A percentile compares a stretch with the other conserved stretches of the same genome.
Evolutionary conservation across 2,329 filamentous ascomycete species (phyloP).

Genomic region (Neurospora sp.): DNA sequence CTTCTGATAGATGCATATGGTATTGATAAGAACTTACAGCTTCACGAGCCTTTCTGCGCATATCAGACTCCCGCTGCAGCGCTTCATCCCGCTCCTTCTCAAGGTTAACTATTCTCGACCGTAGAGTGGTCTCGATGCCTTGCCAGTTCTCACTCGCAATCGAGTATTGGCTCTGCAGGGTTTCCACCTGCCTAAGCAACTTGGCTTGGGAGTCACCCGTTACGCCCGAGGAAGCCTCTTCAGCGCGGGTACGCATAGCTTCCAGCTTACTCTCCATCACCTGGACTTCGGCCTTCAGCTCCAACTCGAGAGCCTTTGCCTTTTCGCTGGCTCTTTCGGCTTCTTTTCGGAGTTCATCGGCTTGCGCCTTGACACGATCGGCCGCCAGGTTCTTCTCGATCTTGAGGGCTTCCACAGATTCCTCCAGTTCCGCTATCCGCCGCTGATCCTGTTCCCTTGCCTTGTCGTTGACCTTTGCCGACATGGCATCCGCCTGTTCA

Average conservation of each 20-base stretch:
- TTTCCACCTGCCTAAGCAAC: slow-evolving; percentile 86
- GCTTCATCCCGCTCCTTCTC: slow-evolving; percentile 91
- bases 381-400: slow-evolving; percentile 68
- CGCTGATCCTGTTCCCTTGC: slow-evolving; percentile 55
- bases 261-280: slow-evolving; percentile 85
- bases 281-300: slow-evolving; percentile 68
- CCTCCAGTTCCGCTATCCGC: slow-evolving; percentile 41
- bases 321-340: slow-evolving; percentile 63
- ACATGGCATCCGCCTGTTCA: slow-evolving; percentile 55
- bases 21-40: slow-evolving; percentile 42
- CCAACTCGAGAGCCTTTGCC: slow-evolving; percentile 57
- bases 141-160: slow-evolving; percentile 97
- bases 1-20: background rate
- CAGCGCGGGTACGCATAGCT: slow-evolving; percentile 70
- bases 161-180: slow-evolving; percentile 87
- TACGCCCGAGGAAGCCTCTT: slow-evolving; percentile 78
- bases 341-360: slow-evolving; percentile 63
- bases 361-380: slow-evolving; percentile 56
- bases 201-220: slow-evolving; percentile 81
- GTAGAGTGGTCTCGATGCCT: slow-evolving; percentile 78
- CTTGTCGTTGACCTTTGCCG: slow-evolving; percentile 56
- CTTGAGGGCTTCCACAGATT: slow-evolving; percentile 52
- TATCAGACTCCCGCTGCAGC: slow-evolving; percentile 70
- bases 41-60: slow-evolving; percentile 83
- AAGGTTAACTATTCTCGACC: slow-evolving; percentile 63